phyloP scores from a whole-genome alignment of 805 yeast genomes.

The Wickerhamomyces bovis region DNA sequence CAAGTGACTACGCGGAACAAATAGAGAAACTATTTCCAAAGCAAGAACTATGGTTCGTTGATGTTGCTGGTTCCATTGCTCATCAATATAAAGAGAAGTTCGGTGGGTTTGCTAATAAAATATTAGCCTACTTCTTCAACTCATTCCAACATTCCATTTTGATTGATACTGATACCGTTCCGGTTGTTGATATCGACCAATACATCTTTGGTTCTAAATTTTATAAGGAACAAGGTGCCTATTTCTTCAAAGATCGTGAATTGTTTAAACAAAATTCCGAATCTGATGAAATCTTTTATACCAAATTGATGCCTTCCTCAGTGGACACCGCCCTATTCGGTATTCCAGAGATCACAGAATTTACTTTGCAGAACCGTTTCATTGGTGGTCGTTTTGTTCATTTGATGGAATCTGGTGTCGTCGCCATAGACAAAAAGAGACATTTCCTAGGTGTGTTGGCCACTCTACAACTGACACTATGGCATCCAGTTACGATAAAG shows the following conservation, averaged over 20 bases:
- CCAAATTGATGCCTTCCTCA: slow-evolving; percentile 36
- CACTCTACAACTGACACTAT: slow-evolving; percentile 33
- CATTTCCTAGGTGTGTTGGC: slow-evolving; percentile 48
- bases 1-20: not conserved
- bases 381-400: slow-evolving; percentile 33
- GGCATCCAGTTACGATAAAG: slow-evolving; percentile 36
- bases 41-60: slow-evolving; percentile 37
- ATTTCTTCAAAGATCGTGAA: slow-evolving; percentile 44
- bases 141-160: slow-evolving; percentile 44
- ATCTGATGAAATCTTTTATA: slow-evolving; percentile 33
- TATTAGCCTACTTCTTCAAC: slow-evolving; percentile 41
- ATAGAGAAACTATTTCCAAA: slow-evolving; percentile 19
- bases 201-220: slow-evolving; percentile 27
- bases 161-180: slow-evolving; percentile 47
- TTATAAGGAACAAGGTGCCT: slow-evolving; percentile 30
- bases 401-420: slow-evolving; percentile 40
- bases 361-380: slow-evolving; percentile 33
- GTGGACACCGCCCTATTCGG: slow-evolving; percentile 31
- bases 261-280: slow-evolving; percentile 21
- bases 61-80: slow-evolving; percentile 22
- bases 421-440: slow-evolving; percentile 37
- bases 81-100: slow-evolving; percentile 21
- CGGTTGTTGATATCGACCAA: slow-evolving; percentile 33
- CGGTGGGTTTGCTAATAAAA: slow-evolving; percentile 38
- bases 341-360: slow-evolving; percentile 31